Percentiles rank a stretch among this genome's conserved stretches.
Conservation (phyloP, 2,329 filamentous ascomycete genomes). For the Penicillium sp. region DNA sequence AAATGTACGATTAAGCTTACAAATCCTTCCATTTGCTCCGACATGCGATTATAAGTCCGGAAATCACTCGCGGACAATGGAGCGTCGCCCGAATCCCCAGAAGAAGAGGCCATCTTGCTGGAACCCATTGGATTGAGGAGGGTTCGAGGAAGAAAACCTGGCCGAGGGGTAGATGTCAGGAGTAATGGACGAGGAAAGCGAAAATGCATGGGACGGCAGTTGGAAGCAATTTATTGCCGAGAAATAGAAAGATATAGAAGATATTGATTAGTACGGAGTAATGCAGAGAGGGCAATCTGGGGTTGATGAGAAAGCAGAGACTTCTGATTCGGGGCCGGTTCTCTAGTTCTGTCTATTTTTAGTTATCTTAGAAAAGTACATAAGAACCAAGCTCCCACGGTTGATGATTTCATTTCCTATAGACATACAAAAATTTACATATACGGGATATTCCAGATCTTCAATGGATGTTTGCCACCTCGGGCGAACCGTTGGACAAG, state of each 20-base stretch:
- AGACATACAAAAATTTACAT: slow-evolving; percentile 39
- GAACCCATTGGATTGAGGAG: slow-evolving; percentile 6
- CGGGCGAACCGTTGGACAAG: slow-evolving; percentile 35
- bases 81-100: slow-evolving; percentile 17
- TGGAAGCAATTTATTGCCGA: slow-evolving; percentile 16
- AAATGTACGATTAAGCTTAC: slow-evolving; percentile 46
- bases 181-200: slow-evolving; percentile 8
- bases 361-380: neutral
- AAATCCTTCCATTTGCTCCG: slow-evolving; percentile 73
- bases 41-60: slow-evolving; percentile 67
- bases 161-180: slow-evolving; percentile 3
- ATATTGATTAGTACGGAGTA: neutral
- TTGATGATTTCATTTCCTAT: neutral
- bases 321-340: slow-evolving; percentile 15
- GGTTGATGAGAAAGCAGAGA: slow-evolving; percentile 18
- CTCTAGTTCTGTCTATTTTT: neutral
- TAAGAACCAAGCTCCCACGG: neutral
- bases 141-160: slow-evolving; percentile 1
- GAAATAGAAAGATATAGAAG: neutral
- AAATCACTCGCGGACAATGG: slow-evolving; percentile 67
- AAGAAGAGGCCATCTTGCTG: slow-evolving; percentile 1
- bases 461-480: slow-evolving; percentile 48
- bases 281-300: neutral
- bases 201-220: slow-evolving; percentile 24
- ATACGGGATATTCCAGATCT: slow-evolving; percentile 61